Evolutionary conservation across 495 filamentous ascomycete genomes (phyloP).

Genomic region (Antarctomyces pellizariae): DNA sequence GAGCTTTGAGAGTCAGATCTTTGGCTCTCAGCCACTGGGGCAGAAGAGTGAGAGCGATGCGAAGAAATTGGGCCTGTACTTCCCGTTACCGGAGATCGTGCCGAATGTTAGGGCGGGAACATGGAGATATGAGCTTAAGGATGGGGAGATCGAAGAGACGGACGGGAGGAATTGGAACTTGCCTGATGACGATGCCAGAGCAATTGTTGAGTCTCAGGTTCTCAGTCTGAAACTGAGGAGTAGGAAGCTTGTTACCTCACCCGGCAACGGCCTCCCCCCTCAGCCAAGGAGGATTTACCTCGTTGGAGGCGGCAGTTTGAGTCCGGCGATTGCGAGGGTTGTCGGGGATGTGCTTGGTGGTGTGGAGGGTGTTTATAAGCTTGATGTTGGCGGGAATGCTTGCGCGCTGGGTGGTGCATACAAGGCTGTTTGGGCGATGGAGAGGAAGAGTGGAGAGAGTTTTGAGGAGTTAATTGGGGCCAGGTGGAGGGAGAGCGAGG

Average conservation of each 20-base stretch:
- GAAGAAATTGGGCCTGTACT: slow-evolving; percentile 75
- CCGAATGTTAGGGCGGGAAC: slow-evolving; percentile 66
- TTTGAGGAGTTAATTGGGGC: slow-evolving; percentile 71
- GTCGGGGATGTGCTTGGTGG: slow-evolving; percentile 76
- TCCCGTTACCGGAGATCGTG: slow-evolving; percentile 87
- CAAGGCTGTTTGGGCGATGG: slow-evolving; percentile 81
- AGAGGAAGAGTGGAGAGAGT: slow-evolving; percentile 39
- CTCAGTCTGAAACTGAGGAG: slow-evolving; percentile 73
- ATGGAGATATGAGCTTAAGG: slow-evolving; percentile 54
- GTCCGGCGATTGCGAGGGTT: slow-evolving; percentile 61
- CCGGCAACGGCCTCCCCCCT: slow-evolving; percentile 30
- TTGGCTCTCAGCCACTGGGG: slow-evolving; percentile 40
- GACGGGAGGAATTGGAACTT: slow-evolving; percentile 26
- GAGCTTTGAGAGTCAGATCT: slow-evolving; percentile 47
- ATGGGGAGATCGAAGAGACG: slow-evolving; percentile 8
- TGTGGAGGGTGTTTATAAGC: slow-evolving; percentile 65
- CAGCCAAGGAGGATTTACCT: slow-evolving; percentile 84
- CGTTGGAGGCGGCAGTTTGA: slow-evolving; percentile 74
- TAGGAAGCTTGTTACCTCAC: slow-evolving; percentile 40
- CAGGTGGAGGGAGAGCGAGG: slow-evolving; percentile 68
- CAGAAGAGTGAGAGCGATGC: slow-evolving; percentile 25
- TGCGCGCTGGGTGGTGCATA: slow-evolving; percentile 92
- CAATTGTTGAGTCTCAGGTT: slow-evolving; percentile 84
- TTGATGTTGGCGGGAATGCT: slow-evolving; percentile 90
- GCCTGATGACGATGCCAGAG: slow-evolving; percentile 47